Base-by-base conservation (phyloP, 129 eudicot species). In the Helianthus tuberosus region DNA sequence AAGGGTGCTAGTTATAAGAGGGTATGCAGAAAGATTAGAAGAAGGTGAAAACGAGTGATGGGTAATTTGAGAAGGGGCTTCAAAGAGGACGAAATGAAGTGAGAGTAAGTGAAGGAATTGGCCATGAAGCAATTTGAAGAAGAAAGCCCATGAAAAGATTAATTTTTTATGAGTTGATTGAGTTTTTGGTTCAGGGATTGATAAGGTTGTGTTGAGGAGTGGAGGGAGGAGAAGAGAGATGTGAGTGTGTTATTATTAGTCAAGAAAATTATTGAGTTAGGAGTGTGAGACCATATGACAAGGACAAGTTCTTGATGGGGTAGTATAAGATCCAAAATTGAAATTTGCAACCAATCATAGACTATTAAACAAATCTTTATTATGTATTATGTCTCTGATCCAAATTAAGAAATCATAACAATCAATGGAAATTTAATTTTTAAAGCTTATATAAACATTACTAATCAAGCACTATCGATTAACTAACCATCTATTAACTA, bases 1-100 rank as follows among this genome's bases (percentile, higher is more conserved):
- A 32, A 32, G 36, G 36, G 36, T 32, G 13, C 36, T 38, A 55
- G 65, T 72, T 89, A 87, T 82, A 90, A 90, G 52, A 87, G 96
- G 79, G 96, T 82, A 72, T 89, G 92, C 17, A 89, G 88, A 74
- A 84, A 79, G 64, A 87, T 83, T 55, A 90, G 77, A 38, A 89
- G 89, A 55, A 89, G 87, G 43, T 87, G 88, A 57, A 89, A 81
- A 17, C 69, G 83, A 50, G 92, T 79, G n/a, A 89, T 82, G 71
- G 92, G 89, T 47, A 80, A 29, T 73, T 69, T 83, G 14, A 74
- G 66, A 35, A 69, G 75, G 23, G 80, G 66, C 43, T 57, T 72
- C 60, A 73, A 63, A 65, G 81, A 71, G 13, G 75, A 72, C 4
- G 79, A 61, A 62, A 74, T 65, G 82, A 69, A 66, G 75, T 65